Evolutionary conservation across 2,329 filamentous ascomycete species (phyloP).

Genomic region (Plectosphaerella sp.): DNA sequence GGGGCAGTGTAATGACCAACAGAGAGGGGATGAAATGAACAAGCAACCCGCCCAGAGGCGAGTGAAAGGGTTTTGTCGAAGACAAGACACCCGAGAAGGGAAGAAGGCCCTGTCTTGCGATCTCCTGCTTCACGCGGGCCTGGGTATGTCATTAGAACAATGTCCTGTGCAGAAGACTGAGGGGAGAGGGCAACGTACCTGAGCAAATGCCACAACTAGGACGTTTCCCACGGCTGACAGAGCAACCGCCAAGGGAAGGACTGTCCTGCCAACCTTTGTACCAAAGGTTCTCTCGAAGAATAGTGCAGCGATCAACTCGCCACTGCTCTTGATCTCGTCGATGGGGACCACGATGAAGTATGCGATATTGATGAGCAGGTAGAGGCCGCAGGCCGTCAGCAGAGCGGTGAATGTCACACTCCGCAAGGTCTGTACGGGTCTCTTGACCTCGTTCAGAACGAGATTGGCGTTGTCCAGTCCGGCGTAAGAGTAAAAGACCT

Average conservation of each 20-base stretch:
- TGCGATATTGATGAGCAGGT: constrained; percentile 61
- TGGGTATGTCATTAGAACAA: constrained; percentile 22
- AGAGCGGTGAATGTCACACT: constrained; percentile 58
- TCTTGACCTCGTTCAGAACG: constrained; percentile 66
- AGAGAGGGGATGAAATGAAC: constrained; percentile 66
- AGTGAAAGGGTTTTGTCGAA: constrained; percentile 61
- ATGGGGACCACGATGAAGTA: constrained; percentile 62
- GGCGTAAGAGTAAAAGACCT: constrained; percentile 66
- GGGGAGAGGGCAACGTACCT: constrained; percentile 39
- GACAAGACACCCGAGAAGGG: constrained; percentile 58
- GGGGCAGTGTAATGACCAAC: constrained; percentile 61
- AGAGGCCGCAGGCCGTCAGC: constrained; percentile 56
- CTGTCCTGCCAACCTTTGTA: constrained; percentile 45
- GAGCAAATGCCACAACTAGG: constrained; percentile 65
- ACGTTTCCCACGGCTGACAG: constrained; percentile 67
- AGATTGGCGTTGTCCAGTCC: constrained; percentile 65
- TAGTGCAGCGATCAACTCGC: constrained; percentile 63
- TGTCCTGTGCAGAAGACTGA: neutral
- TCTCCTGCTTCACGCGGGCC: constrained; percentile 68
- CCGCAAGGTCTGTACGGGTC: constrained; percentile 62
- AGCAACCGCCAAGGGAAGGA: constrained; percentile 62
- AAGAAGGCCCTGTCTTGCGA: constrained; percentile 66
- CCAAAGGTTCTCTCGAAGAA: constrained; percentile 66
- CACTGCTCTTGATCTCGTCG: constrained; percentile 61
- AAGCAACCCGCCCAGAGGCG: constrained; percentile 63